Percentiles rank a stretch among this genome's conserved stretches.
Evolutionary conservation across 768 basidiomycete genomes (phyloP).

Genomic region (Hericium rajendrae): DNA sequence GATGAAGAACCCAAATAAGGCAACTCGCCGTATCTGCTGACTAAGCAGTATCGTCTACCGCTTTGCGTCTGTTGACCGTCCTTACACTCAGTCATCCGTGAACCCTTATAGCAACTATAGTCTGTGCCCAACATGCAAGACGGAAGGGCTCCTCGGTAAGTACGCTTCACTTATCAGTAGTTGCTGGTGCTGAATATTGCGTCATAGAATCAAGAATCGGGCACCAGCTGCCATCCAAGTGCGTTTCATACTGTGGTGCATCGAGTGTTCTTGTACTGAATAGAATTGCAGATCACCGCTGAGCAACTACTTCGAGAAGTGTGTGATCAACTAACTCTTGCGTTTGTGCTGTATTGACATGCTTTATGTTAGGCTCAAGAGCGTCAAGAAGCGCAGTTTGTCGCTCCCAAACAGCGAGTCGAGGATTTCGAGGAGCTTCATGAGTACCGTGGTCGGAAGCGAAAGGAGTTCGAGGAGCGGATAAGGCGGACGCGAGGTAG

Average conservation of each 20-base stretch:
- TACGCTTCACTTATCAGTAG: background rate
- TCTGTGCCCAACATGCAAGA: constrained; percentile 49
- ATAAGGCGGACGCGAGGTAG: constrained; percentile 70
- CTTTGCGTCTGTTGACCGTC: background rate
- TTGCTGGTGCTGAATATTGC: background rate
- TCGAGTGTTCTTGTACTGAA: constrained; percentile 10
- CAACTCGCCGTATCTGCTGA: background rate
- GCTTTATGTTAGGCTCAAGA: constrained; percentile 75
- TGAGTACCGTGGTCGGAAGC: constrained; percentile 86
- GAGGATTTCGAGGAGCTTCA: constrained; percentile 90
- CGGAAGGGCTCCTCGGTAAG: constrained; percentile 68
- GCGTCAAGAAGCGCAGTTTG: constrained; percentile 84
- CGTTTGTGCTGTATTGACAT: background rate
- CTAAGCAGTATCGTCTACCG: background rate
- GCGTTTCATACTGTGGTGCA: constrained; percentile 16
- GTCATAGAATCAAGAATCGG: constrained; percentile 80
- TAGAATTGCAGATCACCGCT: constrained; percentile 72
- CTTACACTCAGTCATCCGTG: background rate
- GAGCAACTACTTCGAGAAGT: constrained; percentile 97
- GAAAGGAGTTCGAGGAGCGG: constrained; percentile 91
- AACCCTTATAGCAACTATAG: background rate
- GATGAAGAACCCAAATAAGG: background rate
- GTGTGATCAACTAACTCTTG: constrained; percentile 7
- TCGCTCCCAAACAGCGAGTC: constrained; percentile 89
- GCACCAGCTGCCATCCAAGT: constrained; percentile 92